Conservation (phyloP, 116 monocot species). For the Trichopus zeylanicus region DNA sequence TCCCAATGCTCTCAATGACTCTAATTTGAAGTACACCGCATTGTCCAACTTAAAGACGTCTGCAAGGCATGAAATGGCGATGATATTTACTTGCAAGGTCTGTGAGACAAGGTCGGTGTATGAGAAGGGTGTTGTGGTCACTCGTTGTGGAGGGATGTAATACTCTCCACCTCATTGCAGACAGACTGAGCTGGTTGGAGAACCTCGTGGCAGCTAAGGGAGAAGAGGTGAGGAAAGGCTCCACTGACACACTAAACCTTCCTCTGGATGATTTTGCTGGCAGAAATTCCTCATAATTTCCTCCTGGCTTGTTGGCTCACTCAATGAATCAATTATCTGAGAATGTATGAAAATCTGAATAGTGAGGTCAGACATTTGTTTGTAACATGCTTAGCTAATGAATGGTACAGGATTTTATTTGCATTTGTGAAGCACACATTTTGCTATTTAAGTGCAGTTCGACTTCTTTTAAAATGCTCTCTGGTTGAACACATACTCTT, state of each 20-base stretch:
- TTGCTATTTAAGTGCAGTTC: too few species aligned
- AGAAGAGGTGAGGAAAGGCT: slow-evolving; percentile 77
- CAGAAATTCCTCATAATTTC: slow-evolving; percentile 27
- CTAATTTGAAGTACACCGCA: slow-evolving; percentile 16
- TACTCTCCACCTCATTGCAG: slow-evolving; percentile 89
- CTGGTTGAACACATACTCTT: too few species aligned
- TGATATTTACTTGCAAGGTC: slow-evolving; percentile 97
- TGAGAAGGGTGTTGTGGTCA: slow-evolving; percentile 85
- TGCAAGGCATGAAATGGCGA: slow-evolving; percentile 65
- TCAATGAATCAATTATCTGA: too few species aligned
- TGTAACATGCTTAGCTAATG: too few species aligned
- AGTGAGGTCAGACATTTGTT: too few species aligned
- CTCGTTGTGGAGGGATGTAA: slow-evolving; percentile 74
- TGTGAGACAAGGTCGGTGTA: slow-evolving; percentile 94
- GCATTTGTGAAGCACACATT: too few species aligned
- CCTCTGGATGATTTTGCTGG: slow-evolving; percentile 80
- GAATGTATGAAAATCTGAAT: too few species aligned
- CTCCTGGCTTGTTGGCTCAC: neutral
- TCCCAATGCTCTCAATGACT: neutral
- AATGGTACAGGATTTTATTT: too few species aligned
- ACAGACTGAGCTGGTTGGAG: slow-evolving; percentile 90
- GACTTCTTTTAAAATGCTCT: too few species aligned
- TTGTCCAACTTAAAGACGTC: slow-evolving; percentile 66
- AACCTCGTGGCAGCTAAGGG: slow-evolving; percentile 70
- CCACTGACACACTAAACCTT: slow-evolving; percentile 63